Evolutionary conservation across 1,284 basidiomycete genomes (phyloP), one percentile per base, ranked within the genome.

Genomic region (Cryptococcus sp.): DNA sequence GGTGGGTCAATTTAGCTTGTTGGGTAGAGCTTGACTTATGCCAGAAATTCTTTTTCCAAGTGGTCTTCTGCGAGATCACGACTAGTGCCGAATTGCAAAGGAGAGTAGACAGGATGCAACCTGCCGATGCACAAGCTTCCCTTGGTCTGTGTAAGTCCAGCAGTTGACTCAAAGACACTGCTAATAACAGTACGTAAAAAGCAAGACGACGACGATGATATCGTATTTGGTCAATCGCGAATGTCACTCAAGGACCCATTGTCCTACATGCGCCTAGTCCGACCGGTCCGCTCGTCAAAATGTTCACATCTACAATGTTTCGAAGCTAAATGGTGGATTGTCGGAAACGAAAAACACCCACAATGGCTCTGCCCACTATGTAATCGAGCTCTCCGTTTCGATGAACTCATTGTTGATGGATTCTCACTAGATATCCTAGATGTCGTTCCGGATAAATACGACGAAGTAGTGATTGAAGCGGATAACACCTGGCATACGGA

Each of bases 311-410:
- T 89, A 2, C 91, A 96, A 66, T 99, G 96, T 74, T 99, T 98
- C 71, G 96, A 98, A 73, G 92, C 93, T 0, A 81, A 81, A 19
- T 91, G 88, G 46, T 98, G 93, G 90, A 91, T 88, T 64, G 87
- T 86, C 21, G 84, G 96, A 69, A 98, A 97, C 83, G 89, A 94
- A 65, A 87, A 91, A 75, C 94, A 93, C 4, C 96, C 96, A 0
- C 92, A 91, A 28, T 99, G 91, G 88, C 74, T 86, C 37, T 98
- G 96, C 72, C 94, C 96, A n/a, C 86, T 92, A 36, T 98, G 96
- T 74, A 89, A 89, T 71, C 85, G 83, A 65, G 78, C 79, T 28
- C 74, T 98, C 50, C 83, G 85, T 57, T 78, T 83, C 11, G 86
- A 88, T 36, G 89, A 97, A 53, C 76, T 99, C 28, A 85, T 94